phyloP scores from a whole-genome alignment of 345 rosid genomes.

The Brassica rapa region DNA sequence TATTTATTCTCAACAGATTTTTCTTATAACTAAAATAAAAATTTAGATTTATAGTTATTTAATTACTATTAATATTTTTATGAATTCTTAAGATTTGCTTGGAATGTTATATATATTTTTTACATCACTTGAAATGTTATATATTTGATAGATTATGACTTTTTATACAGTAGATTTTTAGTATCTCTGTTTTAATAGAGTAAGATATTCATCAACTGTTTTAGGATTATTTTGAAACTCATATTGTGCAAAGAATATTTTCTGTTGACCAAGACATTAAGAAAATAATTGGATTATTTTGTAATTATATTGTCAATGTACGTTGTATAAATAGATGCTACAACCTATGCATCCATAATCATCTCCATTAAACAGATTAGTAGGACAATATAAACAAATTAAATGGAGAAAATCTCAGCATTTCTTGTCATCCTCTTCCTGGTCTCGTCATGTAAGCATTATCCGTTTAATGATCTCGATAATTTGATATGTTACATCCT shows the following conservation, averaged over 20 bases:
- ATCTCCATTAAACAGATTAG: not conserved
- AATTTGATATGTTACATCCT: not conserved
- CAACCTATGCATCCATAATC: not conserved
- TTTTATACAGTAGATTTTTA: too few species aligned
- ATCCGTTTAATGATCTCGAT: not conserved
- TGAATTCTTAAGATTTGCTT: not conserved
- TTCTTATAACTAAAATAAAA: too few species aligned
- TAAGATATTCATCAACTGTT: not conserved
- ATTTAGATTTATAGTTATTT: not conserved
- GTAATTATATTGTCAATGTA: not conserved
- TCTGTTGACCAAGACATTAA: not conserved
- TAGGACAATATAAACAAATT: not conserved
- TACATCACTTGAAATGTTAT: not conserved
- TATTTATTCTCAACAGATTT: not conserved
- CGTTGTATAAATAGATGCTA: not conserved
- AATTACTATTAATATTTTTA: not conserved
- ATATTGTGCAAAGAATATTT: not conserved
- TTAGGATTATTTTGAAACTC: not conserved
- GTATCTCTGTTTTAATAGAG: not conserved
- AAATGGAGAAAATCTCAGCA: conserved; percentile 32
- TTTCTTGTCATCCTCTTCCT: conserved; percentile 25
- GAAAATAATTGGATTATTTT: not conserved
- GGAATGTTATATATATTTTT: not conserved
- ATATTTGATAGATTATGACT: not conserved
- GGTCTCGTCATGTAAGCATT: conserved; percentile 30